Conservation (phyloP, 2,329 filamentous ascomycete species). For the Scedosporium minutisporum region DNA sequence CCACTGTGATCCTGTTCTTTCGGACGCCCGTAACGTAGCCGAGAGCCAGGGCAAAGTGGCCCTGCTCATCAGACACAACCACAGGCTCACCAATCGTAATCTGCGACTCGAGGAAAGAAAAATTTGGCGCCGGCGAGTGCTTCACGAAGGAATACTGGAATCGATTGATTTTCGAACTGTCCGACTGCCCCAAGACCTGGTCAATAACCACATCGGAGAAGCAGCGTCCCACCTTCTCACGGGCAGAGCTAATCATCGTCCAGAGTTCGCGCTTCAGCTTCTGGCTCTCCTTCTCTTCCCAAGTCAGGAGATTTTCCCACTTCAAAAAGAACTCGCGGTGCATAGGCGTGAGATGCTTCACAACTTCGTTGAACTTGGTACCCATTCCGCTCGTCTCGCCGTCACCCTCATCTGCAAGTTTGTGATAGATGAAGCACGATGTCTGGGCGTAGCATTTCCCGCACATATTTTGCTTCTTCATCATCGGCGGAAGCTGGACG, state of each 20-base stretch:
- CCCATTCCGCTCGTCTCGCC: constrained; percentile 73
- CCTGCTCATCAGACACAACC: constrained; percentile 91
- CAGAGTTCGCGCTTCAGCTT: constrained; percentile 84
- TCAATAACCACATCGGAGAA: constrained; percentile 75
- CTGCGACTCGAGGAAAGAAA: constrained; percentile 88
- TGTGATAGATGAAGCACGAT: constrained; percentile 88
- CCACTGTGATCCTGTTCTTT: constrained; percentile 70
- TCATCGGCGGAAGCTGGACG: constrained; percentile 73
- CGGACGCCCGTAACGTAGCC: constrained; percentile 77
- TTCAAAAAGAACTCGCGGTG: constrained; percentile 84
- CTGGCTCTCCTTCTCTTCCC: constrained; percentile 85
- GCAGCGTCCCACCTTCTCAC: constrained; percentile 80
- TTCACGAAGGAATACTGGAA: constrained; percentile 82
- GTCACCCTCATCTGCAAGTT: constrained; percentile 73
- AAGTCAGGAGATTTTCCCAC: constrained; percentile 88
- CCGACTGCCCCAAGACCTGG: constrained; percentile 42
- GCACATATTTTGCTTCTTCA: constrained; percentile 73
- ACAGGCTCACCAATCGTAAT: constrained; percentile 80
- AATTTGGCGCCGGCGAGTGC: constrained; percentile 45
- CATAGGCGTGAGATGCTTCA: constrained; percentile 62
- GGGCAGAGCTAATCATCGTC: constrained; percentile 86
- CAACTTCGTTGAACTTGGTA: constrained; percentile 71
- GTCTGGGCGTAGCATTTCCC: constrained; percentile 83
- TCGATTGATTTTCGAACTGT: constrained; percentile 77
- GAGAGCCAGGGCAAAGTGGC: constrained; percentile 89